These are phyloP conservation scores for Thermomyces lanuginosus DNA, from an alignment of 2,329 filamentous ascomycete genomes.

Conservation along the genomic window DNA sequence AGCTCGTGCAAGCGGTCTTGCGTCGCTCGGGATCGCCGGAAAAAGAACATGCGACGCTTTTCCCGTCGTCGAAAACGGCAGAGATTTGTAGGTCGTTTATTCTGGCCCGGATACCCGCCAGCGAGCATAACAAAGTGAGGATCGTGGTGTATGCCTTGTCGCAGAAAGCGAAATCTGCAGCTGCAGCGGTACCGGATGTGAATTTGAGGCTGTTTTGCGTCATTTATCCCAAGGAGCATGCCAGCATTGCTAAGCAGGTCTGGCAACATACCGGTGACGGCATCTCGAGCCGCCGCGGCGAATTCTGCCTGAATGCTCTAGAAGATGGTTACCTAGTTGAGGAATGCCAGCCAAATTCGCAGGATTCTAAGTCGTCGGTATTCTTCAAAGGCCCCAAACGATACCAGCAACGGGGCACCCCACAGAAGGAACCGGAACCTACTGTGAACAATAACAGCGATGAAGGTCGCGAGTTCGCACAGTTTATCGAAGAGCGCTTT, in stretches of 20 bases:
- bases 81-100: slow-evolving; percentile 61
- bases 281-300: slow-evolving; percentile 74
- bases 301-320: slow-evolving; percentile 68
- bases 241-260: slow-evolving; percentile 69
- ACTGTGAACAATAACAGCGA: too few relatives aligned
- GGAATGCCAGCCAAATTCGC: slow-evolving; percentile 16
- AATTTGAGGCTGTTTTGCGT: slow-evolving; percentile 51
- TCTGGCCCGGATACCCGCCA: slow-evolving; percentile 19
- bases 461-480: slow-evolving; percentile 52
- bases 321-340: slow-evolving; percentile 50
- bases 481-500: slow-evolving; percentile 86
- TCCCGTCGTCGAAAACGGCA: slow-evolving; percentile 58
- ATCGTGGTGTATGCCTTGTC: slow-evolving; percentile 36
- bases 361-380: slow-evolving; percentile 14
- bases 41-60: slow-evolving; percentile 57
- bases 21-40: slow-evolving; percentile 38
- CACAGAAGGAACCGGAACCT: slow-evolving; percentile 30
- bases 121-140: slow-evolving; percentile 35
- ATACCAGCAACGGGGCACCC: slow-evolving; percentile 51
- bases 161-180: slow-evolving; percentile 49
- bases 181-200: slow-evolving; percentile 16
- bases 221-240: slow-evolving; percentile 51
- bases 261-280: slow-evolving; percentile 96
- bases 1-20: slow-evolving; percentile 53
- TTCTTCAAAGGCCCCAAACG: slow-evolving; percentile 57